phyloP scores from a whole-genome alignment of 768 basidiomycete species.

The Macrocybe gigantea region DNA sequence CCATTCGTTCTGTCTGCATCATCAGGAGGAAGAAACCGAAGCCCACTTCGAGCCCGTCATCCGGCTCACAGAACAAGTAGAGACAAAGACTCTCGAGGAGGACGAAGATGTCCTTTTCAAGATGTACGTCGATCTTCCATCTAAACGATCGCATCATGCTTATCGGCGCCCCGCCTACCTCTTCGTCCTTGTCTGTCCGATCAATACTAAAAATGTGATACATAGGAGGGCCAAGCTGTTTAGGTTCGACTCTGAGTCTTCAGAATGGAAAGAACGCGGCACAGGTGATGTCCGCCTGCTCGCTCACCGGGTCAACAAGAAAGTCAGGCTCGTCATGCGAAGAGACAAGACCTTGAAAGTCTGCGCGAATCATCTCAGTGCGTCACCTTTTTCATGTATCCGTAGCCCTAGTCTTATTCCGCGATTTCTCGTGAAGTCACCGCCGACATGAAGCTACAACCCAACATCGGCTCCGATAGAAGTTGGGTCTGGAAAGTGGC shows the following conservation, averaged over 20 bases:
- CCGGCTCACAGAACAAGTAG: conserved; percentile 92
- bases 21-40: conserved; percentile 75
- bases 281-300: conserved; percentile 95
- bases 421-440: conserved; percentile 50
- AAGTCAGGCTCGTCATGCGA: conserved; percentile 95
- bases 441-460: conserved; percentile 87
- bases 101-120: conserved; percentile 93
- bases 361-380: conserved; percentile 96
- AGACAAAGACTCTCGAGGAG: conserved; percentile 93
- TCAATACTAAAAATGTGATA: neutral
- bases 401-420: neutral
- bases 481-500: conserved; percentile 99
- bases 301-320: conserved; percentile 83
- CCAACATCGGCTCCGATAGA: conserved; percentile 97
- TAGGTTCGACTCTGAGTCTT: conserved; percentile 72
- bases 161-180: neutral
- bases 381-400: conserved; percentile 22
- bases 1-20: conserved; percentile 11
- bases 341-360: conserved; percentile 99
- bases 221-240: conserved; percentile 95
- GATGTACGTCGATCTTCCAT: conserved; percentile 60
- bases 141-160: conserved; percentile 23
- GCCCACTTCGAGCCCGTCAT: conserved; percentile 95
- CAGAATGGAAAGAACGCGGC: conserved; percentile 98
- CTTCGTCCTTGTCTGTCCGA: neutral